phyloP scores from a whole-genome alignment of 495 filamentous ascomycete genomes.

The Tuber brumale region DNA sequence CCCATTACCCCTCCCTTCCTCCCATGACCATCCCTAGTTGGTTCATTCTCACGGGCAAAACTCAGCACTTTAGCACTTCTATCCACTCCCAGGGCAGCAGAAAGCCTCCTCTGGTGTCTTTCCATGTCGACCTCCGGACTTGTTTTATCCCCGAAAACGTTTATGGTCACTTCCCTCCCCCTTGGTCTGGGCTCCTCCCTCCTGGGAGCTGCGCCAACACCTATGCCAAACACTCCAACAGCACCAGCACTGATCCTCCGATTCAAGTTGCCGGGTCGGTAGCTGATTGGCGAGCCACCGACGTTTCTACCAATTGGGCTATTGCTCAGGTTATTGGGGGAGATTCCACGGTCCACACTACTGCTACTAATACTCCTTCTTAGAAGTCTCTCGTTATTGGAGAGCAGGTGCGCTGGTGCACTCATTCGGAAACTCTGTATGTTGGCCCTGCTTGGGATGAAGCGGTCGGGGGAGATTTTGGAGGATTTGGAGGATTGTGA shows the following conservation, averaged over 20 bases:
- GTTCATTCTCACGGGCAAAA: constrained; percentile 39
- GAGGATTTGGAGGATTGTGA: neutral
- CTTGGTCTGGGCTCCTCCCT: constrained; percentile 31
- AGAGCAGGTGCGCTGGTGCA: constrained; percentile 32
- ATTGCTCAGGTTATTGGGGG: constrained; percentile 19
- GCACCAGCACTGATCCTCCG: constrained; percentile 36
- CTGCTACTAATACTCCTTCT: constrained; percentile 27
- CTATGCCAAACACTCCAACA: constrained; percentile 36
- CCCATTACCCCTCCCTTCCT: constrained; percentile 43
- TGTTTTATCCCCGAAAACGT: constrained; percentile 35
- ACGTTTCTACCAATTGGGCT: constrained; percentile 8
- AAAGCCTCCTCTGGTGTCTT: constrained; percentile 68
- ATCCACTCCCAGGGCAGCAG: constrained; percentile 78
- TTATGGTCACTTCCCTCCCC: constrained; percentile 39
- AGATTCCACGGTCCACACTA: constrained; percentile 22
- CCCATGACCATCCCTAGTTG: constrained; percentile 17
- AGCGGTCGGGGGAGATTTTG: constrained; percentile 28
- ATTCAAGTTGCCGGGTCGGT: constrained; percentile 26
- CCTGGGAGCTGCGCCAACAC: constrained; percentile 32
- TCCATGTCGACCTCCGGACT: constrained; percentile 53
- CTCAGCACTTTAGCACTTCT: constrained; percentile 55
- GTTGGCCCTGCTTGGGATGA: constrained; percentile 36
- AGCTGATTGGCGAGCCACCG: constrained; percentile 11
- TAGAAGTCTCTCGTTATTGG: constrained; percentile 39
- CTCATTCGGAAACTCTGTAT: constrained; percentile 40